Percentiles rank a stretch among this genome's conserved stretches.
These are phyloP conservation scores for Sphaceloma murrayae DNA, from an alignment of 2,329 filamentous ascomycete species.

Conservation along the genomic window DNA sequence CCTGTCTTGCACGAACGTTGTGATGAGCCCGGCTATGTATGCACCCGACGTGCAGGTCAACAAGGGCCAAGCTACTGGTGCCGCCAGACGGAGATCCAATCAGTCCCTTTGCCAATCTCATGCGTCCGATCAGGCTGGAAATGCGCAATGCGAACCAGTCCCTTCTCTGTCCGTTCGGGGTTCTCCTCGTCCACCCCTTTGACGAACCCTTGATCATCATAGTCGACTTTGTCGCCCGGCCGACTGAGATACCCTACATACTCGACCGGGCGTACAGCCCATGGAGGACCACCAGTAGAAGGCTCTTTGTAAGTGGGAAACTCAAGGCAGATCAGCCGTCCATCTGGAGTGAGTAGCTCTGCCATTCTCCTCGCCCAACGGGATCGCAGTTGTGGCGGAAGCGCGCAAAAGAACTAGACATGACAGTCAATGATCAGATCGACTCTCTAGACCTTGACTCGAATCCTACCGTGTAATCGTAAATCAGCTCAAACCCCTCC, in stretches of 20 bases:
- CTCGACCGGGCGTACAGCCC: slow-evolving; percentile 56
- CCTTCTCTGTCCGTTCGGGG: slow-evolving; percentile 35
- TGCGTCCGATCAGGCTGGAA: slow-evolving; percentile 50
- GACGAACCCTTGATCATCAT: slow-evolving; percentile 46
- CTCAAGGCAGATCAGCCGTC: slow-evolving; percentile 58
- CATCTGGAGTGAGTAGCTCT: slow-evolving; percentile 43
- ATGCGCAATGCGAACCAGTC: slow-evolving; percentile 40
- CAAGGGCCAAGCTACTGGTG: too few species aligned
- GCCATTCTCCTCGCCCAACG: slow-evolving; percentile 49
- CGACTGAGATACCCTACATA: slow-evolving; percentile 62
- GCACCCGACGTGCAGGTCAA: too few species aligned
- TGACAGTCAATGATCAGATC: not conserved
- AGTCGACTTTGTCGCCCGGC: slow-evolving; percentile 58
- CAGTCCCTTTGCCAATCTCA: slow-evolving; percentile 42
- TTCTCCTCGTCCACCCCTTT: slow-evolving; percentile 31
- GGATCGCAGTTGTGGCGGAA: slow-evolving; percentile 46
- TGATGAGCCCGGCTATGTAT: not conserved
- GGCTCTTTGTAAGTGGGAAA: slow-evolving; percentile 66
- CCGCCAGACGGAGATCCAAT: slow-evolving; percentile 43
- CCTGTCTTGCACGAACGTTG: not conserved
- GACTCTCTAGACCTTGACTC: slow-evolving; percentile 1
- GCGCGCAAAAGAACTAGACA: slow-evolving; percentile 51
- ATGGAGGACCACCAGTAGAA: slow-evolving; percentile 60
- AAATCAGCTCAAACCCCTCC: slow-evolving; percentile 53
- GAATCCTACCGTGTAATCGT: slow-evolving; percentile 50